These are phyloP conservation scores for Arctium lappa DNA, from an alignment of 129 eudicot species.

Conservation along the genomic window DNA sequence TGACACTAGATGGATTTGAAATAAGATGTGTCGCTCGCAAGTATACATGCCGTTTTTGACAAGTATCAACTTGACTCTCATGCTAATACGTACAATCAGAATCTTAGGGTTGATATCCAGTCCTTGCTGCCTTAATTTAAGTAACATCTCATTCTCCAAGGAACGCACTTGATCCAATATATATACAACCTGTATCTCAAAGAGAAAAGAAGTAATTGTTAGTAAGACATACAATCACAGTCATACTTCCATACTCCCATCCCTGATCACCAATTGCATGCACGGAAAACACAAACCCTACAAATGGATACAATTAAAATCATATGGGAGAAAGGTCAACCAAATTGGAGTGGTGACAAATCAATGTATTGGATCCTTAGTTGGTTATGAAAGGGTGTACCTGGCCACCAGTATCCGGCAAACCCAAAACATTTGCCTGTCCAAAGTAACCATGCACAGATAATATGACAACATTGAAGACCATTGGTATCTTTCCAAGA, in stretches of 20 bases:
- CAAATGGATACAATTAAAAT: not conserved
- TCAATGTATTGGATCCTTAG: not conserved
- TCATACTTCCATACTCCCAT: not conserved
- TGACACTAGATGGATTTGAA: not conserved
- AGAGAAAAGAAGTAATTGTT: not conserved
- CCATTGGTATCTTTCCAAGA: slow-evolving; percentile 92
- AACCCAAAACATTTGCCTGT: slow-evolving; percentile 95
- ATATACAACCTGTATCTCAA: slow-evolving; percentile 66
- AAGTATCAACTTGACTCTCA: not conserved
- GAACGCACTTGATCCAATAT: slow-evolving; percentile 99
- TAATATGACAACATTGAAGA: slow-evolving; percentile 89
- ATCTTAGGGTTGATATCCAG: slow-evolving; percentile 77
- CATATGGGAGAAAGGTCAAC: not conserved
- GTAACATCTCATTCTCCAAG: slow-evolving; percentile 84
- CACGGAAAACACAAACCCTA: not conserved
- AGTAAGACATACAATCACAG: not conserved
- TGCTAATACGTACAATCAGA: slow-evolving; percentile 53
- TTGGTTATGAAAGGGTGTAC: slow-evolving; percentile 30
- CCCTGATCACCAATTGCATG: not conserved
- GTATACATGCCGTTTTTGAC: not conserved
- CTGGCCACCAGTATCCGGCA: slow-evolving; percentile 99
- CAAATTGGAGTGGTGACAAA: not conserved
- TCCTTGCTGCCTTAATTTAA: slow-evolving; percentile 80
- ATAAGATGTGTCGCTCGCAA: not conserved
- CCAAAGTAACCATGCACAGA: slow-evolving; percentile 96